These are phyloP conservation scores for Ascosphaera acerosa DNA, from an alignment of 2,329 filamentous ascomycete species.

Conservation along the genomic window DNA sequence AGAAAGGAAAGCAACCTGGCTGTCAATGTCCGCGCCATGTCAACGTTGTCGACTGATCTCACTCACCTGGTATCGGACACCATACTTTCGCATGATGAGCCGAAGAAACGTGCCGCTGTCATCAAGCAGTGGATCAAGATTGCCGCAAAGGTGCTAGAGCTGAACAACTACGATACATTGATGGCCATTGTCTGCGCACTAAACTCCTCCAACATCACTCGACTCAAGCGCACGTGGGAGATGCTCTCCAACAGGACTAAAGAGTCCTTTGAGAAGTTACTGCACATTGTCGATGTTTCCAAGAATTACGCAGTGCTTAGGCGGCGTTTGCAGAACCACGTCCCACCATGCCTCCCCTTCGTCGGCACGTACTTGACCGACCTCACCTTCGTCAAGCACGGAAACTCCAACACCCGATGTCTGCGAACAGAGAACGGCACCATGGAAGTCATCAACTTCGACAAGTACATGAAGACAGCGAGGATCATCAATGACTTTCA, in stretches of 20 bases:
- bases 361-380: slow-evolving; percentile 92
- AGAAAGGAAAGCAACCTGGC: slow-evolving; percentile 59
- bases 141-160: slow-evolving; percentile 56
- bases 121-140: slow-evolving; percentile 99
- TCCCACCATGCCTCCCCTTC: slow-evolving; percentile 83
- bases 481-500: slow-evolving; percentile 92
- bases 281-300: slow-evolving; percentile 64
- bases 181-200: slow-evolving; percentile 94
- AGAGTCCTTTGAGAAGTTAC: slow-evolving; percentile 49
- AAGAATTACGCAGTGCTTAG: slow-evolving; percentile 80
- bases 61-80: slow-evolving; percentile 84
- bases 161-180: slow-evolving; percentile 87
- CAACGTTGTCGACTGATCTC: slow-evolving; percentile 69
- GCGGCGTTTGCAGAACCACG: slow-evolving; percentile 55
- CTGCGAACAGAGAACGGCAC: slow-evolving; percentile 37
- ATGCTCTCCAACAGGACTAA: slow-evolving; percentile 62
- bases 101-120: slow-evolving; percentile 67
- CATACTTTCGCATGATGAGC: slow-evolving; percentile 66
- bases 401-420: slow-evolving; percentile 65
- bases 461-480: slow-evolving; percentile 84
- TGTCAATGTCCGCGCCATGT: slow-evolving; percentile 84
- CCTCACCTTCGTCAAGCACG: slow-evolving; percentile 83
- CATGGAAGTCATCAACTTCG: slow-evolving; percentile 79
- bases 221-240: slow-evolving; percentile 83
- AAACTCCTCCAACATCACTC: slow-evolving; percentile 72